Conservation (phyloP, 2,329 filamentous ascomycete genomes). For the Pseudocercospora pini-densiflorae region DNA sequence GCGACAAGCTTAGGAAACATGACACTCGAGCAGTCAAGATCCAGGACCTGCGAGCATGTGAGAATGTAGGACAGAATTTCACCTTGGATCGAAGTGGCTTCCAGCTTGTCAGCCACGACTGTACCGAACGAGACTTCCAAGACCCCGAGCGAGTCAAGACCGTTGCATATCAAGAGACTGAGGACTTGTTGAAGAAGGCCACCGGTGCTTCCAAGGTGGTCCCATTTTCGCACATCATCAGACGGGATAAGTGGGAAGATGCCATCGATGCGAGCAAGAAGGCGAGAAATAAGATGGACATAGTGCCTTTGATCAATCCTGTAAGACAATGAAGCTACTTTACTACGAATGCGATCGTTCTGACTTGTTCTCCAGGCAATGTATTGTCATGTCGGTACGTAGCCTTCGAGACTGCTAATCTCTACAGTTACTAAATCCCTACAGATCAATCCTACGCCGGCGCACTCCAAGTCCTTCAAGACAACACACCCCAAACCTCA, state of each 20-base stretch:
- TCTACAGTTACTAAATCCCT: neutral
- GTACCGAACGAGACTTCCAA: neutral
- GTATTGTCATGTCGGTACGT: slow-evolving; percentile 5
- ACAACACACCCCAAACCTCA: slow-evolving; percentile 1
- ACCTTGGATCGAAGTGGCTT: slow-evolving; percentile 14
- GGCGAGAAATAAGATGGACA: neutral
- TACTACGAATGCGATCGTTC: neutral
- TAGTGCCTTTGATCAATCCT: neutral
- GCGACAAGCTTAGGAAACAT: slow-evolving; percentile 9
- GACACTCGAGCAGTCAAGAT: slow-evolving; percentile 3
- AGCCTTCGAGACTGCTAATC: neutral
- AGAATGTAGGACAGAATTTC: neutral
- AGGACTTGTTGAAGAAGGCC: neutral
- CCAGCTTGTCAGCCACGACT: slow-evolving; percentile 4
- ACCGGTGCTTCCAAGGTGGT: slow-evolving; percentile 1
- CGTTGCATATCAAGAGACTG: neutral
- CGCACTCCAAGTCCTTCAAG: slow-evolving; percentile 1
- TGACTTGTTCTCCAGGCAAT: neutral
- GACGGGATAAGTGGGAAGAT: neutral
- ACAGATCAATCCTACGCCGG: slow-evolving; percentile 4
- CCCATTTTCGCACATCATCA: slow-evolving; percentile 5
- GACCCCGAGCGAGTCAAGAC: neutral
- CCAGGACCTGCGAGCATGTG: neutral
- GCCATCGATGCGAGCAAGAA: neutral
- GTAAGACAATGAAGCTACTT: neutral